phyloP scores from a whole-genome alignment of 2,329 filamentous ascomycete genomes.

The Verruconis gallopava region DNA sequence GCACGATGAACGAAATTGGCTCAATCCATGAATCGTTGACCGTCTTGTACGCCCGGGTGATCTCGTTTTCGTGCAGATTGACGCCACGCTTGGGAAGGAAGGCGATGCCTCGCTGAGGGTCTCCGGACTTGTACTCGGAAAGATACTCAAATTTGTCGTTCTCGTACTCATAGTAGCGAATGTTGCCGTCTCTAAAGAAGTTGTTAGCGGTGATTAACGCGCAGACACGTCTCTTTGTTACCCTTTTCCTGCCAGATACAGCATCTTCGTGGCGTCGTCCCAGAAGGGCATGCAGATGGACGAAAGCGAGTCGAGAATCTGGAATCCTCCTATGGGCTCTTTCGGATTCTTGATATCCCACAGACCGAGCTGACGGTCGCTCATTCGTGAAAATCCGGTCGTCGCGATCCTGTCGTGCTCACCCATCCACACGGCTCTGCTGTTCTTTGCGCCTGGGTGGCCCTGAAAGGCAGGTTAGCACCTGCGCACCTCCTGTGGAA shows the following conservation, averaged over 20 bases:
- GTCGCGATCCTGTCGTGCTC: slow-evolving; percentile 93
- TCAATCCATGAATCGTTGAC: slow-evolving; percentile 91
- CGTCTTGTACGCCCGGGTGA: slow-evolving; percentile 93
- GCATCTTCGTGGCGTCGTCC: slow-evolving; percentile 90
- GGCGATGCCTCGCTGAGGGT: slow-evolving; percentile 86
- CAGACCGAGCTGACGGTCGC: slow-evolving; percentile 85
- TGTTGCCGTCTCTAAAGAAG: slow-evolving; percentile 75
- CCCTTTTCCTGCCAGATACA: slow-evolving; percentile 97
- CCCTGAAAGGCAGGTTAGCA: slow-evolving; percentile 30
- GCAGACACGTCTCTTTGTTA: slow-evolving; percentile 23
- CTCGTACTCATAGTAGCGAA: slow-evolving; percentile 96
- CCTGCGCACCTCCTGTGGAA: background rate
- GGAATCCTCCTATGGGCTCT: slow-evolving; percentile 82
- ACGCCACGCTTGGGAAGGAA: slow-evolving; percentile 92
- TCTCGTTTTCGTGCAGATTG: slow-evolving; percentile 91
- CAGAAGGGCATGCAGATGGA: slow-evolving; percentile 99
- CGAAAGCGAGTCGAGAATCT: slow-evolving; percentile 84
- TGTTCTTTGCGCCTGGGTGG: slow-evolving; percentile 93
- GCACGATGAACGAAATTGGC: slow-evolving; percentile 94
- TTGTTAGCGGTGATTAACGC: background rate
- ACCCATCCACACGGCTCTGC: slow-evolving; percentile 90
- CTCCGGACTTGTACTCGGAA: slow-evolving; percentile 91
- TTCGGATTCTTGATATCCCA: slow-evolving; percentile 77
- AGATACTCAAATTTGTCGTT: slow-evolving; percentile 98
- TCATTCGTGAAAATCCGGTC: slow-evolving; percentile 97